phyloP scores from a whole-genome alignment of 2,329 filamentous ascomycete genomes.

The Monosporascus sp. region DNA sequence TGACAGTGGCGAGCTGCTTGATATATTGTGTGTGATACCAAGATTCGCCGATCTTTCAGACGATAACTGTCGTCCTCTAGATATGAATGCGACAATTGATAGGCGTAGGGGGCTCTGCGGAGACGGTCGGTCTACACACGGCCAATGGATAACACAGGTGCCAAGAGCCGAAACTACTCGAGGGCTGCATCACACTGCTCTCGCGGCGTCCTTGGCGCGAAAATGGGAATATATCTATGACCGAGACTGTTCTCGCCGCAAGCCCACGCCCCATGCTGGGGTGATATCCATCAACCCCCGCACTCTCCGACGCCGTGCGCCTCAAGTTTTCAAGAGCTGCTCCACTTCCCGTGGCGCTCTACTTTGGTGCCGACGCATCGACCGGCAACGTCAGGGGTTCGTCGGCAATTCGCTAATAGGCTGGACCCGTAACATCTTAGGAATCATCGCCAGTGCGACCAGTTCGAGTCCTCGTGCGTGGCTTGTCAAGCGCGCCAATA shows the following conservation, averaged over 20 bases:
- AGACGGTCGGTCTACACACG: too few relatives aligned
- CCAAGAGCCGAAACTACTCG: not conserved
- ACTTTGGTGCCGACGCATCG: conserved; percentile 9
- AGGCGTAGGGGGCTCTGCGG: too few relatives aligned
- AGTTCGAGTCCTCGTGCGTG: not conserved
- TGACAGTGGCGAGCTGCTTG: not conserved
- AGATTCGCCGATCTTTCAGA: not conserved
- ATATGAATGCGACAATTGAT: too few relatives aligned
- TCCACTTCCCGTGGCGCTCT: conserved; percentile 9
- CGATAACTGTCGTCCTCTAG: too few relatives aligned
- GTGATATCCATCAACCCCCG: conserved; percentile 9
- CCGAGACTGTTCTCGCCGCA: not conserved
- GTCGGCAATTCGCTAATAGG: conserved; percentile 26
- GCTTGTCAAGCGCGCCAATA: not conserved
- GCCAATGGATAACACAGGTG: not conserved
- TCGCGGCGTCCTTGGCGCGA: not conserved
- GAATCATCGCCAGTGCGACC: conserved; percentile 17
- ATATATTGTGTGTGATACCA: not conserved
- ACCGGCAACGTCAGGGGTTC: conserved; percentile 3
- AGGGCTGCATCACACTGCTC: not conserved
- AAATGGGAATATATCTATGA: not conserved
- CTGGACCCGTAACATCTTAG: conserved; percentile 2
- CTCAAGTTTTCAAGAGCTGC: not conserved
- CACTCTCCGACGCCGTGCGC: conserved; percentile 8
- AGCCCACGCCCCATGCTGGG: conserved; percentile 8